Evolutionary conservation across 495 filamentous ascomycete genomes (phyloP).

Genomic region (Bathelium albidoporum): DNA sequence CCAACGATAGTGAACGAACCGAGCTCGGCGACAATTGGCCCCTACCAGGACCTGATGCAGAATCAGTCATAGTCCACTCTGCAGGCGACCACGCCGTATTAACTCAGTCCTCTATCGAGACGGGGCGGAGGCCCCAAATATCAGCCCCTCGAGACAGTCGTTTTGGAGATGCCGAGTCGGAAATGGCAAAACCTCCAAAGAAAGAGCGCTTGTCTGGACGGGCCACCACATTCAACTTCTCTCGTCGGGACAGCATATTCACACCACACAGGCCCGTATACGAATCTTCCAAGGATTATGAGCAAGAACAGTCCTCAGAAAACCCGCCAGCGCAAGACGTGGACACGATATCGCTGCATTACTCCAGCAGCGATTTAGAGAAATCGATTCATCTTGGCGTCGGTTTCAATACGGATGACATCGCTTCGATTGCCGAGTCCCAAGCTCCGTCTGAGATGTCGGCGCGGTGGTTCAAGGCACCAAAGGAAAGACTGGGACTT

Average conservation of each 20-base stretch:
- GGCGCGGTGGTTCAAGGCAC: constrained; percentile 23
- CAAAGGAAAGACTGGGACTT: constrained; percentile 28
- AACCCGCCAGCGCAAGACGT: background rate
- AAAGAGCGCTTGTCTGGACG: background rate
- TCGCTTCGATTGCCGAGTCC: background rate
- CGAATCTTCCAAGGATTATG: background rate
- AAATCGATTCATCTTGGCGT: constrained; percentile 1
- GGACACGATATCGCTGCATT: background rate
- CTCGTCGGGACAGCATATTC: background rate
- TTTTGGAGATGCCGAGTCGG: background rate
- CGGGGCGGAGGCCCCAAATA: background rate
- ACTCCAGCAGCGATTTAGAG: background rate
- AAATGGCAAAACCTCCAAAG: background rate
- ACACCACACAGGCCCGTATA: background rate
- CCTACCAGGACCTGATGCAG: background rate
- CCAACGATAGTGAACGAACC: background rate
- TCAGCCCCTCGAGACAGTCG: background rate
- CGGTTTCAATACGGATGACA: background rate
- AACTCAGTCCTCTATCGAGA: background rate
- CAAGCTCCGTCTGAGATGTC: constrained; percentile 24
- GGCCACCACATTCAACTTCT: background rate
- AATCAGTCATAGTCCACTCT: background rate
- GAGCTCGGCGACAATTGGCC: background rate
- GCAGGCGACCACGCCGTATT: background rate
- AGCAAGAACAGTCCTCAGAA: background rate